These are phyloP conservation scores for Cyclotella atomus DNA, from an alignment of 108 stramenopile genomes.

Conservation along the genomic window DNA sequence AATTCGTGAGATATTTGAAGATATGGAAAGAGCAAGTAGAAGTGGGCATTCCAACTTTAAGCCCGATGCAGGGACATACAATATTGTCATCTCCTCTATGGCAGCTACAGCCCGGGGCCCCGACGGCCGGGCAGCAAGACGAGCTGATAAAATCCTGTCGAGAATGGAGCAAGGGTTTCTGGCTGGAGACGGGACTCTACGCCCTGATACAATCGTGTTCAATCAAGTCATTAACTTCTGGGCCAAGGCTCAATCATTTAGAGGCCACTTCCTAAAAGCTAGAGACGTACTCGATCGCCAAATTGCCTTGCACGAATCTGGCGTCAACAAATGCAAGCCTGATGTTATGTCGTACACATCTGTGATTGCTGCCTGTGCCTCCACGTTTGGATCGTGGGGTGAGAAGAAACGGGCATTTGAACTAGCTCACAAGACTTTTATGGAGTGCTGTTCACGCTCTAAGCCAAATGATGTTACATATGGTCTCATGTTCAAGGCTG, in stretches of 20 bases:
- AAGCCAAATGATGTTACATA: slow-evolving; percentile 83
- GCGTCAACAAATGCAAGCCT: slow-evolving; percentile 54
- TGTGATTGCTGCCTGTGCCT: slow-evolving; percentile 58
- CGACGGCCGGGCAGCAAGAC: slow-evolving; percentile 45
- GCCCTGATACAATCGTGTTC: slow-evolving; percentile 71
- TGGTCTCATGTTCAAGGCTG: slow-evolving; percentile 80
- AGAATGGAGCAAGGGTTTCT: slow-evolving; percentile 44
- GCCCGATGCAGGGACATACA: slow-evolving; percentile 44
- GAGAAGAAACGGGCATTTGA: slow-evolving; percentile 63
- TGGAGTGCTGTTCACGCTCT: slow-evolving; percentile 49
- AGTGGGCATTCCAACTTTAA: slow-evolving; percentile 24
- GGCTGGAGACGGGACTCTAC: slow-evolving; percentile 39
- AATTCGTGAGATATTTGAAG: slow-evolving; percentile 54
- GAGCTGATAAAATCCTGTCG: slow-evolving; percentile 66
- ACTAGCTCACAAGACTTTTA: slow-evolving; percentile 65
- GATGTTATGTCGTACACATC: slow-evolving; percentile 84
- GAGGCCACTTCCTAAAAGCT: slow-evolving; percentile 61
- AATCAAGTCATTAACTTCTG: slow-evolving; percentile 78
- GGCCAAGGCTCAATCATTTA: slow-evolving; percentile 55
- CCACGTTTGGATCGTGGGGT: slow-evolving; percentile 38
- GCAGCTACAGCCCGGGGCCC: slow-evolving; percentile 29
- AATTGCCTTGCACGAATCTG: slow-evolving; percentile 44
- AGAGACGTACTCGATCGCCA: slow-evolving; percentile 76
- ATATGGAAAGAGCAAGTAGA: slow-evolving; percentile 54
- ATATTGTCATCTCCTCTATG: slow-evolving; percentile 54